phyloP scores from a whole-genome alignment of 176 grass and related monocot genomes.

The Carex myosuroides region DNA sequence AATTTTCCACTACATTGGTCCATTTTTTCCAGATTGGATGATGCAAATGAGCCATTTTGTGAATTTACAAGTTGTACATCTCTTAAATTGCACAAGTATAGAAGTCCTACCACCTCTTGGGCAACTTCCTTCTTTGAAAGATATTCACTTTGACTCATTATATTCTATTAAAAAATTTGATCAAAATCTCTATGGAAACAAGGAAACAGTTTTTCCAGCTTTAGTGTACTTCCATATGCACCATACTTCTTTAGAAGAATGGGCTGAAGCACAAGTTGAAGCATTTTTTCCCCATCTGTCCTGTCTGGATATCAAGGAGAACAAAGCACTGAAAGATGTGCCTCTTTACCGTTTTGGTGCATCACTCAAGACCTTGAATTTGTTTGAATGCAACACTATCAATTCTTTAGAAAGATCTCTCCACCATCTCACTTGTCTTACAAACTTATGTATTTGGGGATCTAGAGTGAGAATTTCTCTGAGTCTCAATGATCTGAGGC shows the following conservation, averaged over 20 bases:
- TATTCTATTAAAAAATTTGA: neutral
- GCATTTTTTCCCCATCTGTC: neutral
- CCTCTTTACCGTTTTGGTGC: neutral
- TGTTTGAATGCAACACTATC: neutral
- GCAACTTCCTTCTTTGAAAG: conserved; percentile 18
- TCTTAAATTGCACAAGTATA: neutral
- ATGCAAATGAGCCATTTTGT: neutral
- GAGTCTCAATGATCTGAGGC: neutral
- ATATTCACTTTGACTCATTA: neutral
- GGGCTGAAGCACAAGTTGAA: neutral
- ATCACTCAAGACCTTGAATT: neutral
- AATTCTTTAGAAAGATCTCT: neutral
- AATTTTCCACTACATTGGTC: conserved; percentile 13
- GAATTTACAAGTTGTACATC: neutral
- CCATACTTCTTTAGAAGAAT: neutral
- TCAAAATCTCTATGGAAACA: conserved; percentile 3
- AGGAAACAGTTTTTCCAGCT: neutral
- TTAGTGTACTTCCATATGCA: neutral
- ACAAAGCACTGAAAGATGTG: neutral
- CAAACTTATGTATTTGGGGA: neutral
- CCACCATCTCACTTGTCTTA: neutral
- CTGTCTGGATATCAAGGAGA: neutral
- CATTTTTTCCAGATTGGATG: conserved; percentile 15
- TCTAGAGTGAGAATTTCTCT: neutral
- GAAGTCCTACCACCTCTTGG: conserved; percentile 22